Conservation (phyloP, 352 stramenopile genomes). For the Globisporangium abappressorium region DNA sequence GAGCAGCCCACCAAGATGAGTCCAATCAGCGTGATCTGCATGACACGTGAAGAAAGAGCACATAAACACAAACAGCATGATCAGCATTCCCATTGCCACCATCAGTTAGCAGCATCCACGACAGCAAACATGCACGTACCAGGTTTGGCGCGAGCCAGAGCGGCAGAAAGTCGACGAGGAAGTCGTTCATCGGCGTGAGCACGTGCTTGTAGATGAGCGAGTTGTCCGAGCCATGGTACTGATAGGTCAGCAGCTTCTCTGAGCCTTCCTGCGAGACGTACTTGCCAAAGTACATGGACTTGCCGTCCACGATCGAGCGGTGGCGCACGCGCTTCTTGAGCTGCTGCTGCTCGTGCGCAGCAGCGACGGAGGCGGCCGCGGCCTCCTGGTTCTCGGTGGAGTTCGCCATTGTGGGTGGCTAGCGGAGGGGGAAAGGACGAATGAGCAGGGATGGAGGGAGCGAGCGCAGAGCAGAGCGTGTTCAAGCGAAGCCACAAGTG, state of each 20-base stretch:
- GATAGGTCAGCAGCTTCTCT: conserved; percentile 82
- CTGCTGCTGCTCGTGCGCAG: conserved; percentile 25
- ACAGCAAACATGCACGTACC: conserved; percentile 22
- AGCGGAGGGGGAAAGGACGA: background rate
- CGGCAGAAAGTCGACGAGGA: conserved; percentile 67
- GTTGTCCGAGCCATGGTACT: conserved; percentile 85
- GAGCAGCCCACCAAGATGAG: conserved; percentile 61
- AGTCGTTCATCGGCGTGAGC: conserved; percentile 86
- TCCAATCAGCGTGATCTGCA: conserved; percentile 72
- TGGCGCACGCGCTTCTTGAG: conserved; percentile 74
- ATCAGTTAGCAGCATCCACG: background rate
- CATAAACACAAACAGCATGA: background rate
- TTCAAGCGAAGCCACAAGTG: conserved; percentile 10
- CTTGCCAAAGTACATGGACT: conserved; percentile 88
- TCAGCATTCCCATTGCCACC: background rate
- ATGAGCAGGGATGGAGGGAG: background rate
- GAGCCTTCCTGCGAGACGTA: conserved; percentile 84
- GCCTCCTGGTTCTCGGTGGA: conserved; percentile 8
- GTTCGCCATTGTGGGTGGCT: conserved; percentile 9
- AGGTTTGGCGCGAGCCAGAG: conserved; percentile 83
- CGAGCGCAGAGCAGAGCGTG: background rate
- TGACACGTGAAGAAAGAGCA: background rate
- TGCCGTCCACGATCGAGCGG: conserved; percentile 61
- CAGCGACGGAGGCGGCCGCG: conserved; percentile 1
- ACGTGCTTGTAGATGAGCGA: conserved; percentile 87